Base-by-base conservation (phyloP, 106 monocot genomes). In the Hemerocallis citrina region DNA sequence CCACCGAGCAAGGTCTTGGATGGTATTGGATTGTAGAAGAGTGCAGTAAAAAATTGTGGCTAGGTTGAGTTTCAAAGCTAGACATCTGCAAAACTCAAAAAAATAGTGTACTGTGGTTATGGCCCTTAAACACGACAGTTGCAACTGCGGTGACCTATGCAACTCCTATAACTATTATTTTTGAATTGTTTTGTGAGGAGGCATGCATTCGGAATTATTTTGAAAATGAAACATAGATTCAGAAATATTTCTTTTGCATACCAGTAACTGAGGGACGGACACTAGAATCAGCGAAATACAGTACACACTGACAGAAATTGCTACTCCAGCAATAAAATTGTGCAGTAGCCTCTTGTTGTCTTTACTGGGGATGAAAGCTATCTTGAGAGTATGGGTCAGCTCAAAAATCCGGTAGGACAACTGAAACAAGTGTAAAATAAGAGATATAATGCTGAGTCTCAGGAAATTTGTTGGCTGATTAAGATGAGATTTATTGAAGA, bases 381-480 rank as follows among this genome's bases (percentile, higher is more conserved):
- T 63, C 65, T 81, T 92, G 6, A 88, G 61, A 15, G 71, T 21
- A 60, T 73, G 84, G 46, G 87, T 92, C 59, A 92, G 70, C 43
- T 84, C 57, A 61, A 88, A 92, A 38, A 92, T 54, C 58, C 84
- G 61, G 42, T 80, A 76, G 1, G 92, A 92, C 74, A 92, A 78
- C 87, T 92, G 78, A 66, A 27, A 63, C 35, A 44, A 44, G 44
- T 31, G 19, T 2, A 17, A 36, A 11, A 36, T 36, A 17, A 57
- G 35, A 20, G 21, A 22, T 21, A 35, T 20, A 35, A 19, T 7
- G 2, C 27, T 0, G 57, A 21, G 35, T 35, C 20, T 36, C 32
- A 32, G 30, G 0, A 12, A 51, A 3, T 54, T 54, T 54, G 16
- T 32, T 32, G 29, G 16, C 15, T 31, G 16, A n/a, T 4, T 32